Base-by-base conservation (phyloP, 23 red algal species). In the Gracilaria domingensis region DNA sequence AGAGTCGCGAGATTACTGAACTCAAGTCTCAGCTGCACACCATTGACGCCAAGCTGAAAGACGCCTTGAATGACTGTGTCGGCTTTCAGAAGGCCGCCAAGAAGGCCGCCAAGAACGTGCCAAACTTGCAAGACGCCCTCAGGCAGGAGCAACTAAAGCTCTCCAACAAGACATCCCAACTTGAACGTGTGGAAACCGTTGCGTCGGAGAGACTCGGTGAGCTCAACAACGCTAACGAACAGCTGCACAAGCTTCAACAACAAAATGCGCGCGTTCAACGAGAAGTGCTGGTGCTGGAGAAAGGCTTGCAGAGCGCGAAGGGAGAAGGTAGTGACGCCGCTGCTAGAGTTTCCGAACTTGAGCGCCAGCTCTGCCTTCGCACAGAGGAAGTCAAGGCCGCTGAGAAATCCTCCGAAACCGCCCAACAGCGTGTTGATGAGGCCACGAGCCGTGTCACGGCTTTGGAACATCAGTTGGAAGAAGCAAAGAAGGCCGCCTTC, bases 331-430 rank as follows among this genome's bases (percentile, higher is more conserved):
- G 86, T 80, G 86, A 89, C 24, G 74, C 73, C 17, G 72, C 56
- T 23, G 56, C 70, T 12, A 48, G 44, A 47, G 72, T 89, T 3
- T 70, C 58, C 35, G 74, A 89, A 20, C 53, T 89, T 16, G 86
- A 89, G 39, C 69, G 86, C 16, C 72, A 79, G 34, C 69, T 89
- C 34, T 70, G 72, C 75, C 74, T 89, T 42, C 58, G 74, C 17
- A 89, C 86, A 5, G 86, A 89, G 18, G 86, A 89, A 51, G 86
- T 89, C 40, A 80, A 67, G 49, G 70, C 70, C 13, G 61, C 70
- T 8, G 72, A 89, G 75, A 80, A 89, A 25, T 32, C 72, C 12
- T 51, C 38, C n/a, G n/a, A 89, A n/a, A 47, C 35, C 16, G 28
- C 71, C 25, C 48, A 89, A 29, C 12, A 66, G 17, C 45, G 71